These are phyloP conservation scores for Pythium aristosporum DNA, from an alignment of 352 stramenopile genomes.

Conservation along the genomic window DNA sequence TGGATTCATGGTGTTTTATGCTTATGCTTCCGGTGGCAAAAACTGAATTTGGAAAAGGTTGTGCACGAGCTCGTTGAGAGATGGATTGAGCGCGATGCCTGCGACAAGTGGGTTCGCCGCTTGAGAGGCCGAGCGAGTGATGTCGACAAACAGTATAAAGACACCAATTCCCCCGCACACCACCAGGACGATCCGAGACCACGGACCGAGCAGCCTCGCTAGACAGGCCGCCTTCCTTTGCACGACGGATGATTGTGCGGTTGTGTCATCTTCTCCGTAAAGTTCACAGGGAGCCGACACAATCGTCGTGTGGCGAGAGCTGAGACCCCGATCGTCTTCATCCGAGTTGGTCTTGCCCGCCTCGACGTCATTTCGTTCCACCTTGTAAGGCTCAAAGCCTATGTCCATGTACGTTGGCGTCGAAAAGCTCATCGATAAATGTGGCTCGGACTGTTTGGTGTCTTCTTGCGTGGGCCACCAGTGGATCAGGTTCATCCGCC, in stretches of 20 bases:
- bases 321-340: not conserved
- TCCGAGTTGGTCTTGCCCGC: not conserved
- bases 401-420: conserved; percentile 15
- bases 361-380: not conserved
- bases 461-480: conserved; percentile 5
- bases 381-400: conserved; percentile 7
- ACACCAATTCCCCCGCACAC: not conserved
- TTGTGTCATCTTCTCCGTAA: conserved; percentile 4
- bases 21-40: not conserved
- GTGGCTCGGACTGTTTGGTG: not conserved
- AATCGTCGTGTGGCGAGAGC: conserved; percentile 9
- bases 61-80: conserved; percentile 11
- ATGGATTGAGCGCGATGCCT: conserved; percentile 11
- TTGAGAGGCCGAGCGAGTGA: conserved; percentile 1
- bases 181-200: not conserved
- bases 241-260: not conserved
- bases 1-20: no score
- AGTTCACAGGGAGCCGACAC: conserved; percentile 9
- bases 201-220: not conserved
- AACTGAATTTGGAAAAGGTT: conserved; percentile 7
- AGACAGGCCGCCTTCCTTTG: not conserved
- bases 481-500: conserved; percentile 17
- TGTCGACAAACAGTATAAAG: conserved; percentile 7
- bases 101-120: conserved; percentile 1
- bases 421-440: conserved; percentile 5